These are phyloP conservation scores for Juglanconis oblonga DNA, from an alignment of 2,329 filamentous ascomycete genomes.

Conservation along the genomic window DNA sequence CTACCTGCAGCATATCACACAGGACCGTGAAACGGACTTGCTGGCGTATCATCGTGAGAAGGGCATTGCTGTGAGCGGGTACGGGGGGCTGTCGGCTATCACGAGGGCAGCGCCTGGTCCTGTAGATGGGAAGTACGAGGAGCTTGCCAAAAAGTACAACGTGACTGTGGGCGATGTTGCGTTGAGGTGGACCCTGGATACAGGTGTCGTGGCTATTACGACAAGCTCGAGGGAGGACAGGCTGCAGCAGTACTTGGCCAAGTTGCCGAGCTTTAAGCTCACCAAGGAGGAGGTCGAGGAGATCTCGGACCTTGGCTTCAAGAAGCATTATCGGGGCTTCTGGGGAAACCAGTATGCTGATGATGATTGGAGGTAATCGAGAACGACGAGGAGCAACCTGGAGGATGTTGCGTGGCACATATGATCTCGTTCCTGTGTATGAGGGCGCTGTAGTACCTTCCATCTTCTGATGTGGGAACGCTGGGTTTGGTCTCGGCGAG, in stretches of 20 bases:
- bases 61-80: conserved; percentile 53
- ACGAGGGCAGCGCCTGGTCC: conserved; percentile 49
- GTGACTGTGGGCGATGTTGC: conserved; percentile 55
- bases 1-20: conserved; percentile 44
- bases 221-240: conserved; percentile 53
- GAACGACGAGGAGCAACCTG: not conserved
- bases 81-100: conserved; percentile 48
- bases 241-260: conserved; percentile 48
- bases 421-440: not conserved
- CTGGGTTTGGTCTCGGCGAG: too few species aligned
- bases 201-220: conserved; percentile 51
- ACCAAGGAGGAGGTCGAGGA: conserved; percentile 51
- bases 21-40: conserved; percentile 35
- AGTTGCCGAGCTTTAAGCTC: conserved; percentile 49
- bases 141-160: conserved; percentile 52
- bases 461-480: too few species aligned
- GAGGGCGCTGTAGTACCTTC: too few species aligned
- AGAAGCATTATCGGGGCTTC: conserved; percentile 15
- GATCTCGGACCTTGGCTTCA: conserved; percentile 31
- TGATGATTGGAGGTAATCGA: conserved; percentile 9
- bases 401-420: not conserved
- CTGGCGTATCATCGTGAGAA: conserved; percentile 39
- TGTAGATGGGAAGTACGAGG: conserved; percentile 47
- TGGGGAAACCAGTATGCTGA: conserved; percentile 12
- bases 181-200: conserved; percentile 46